A percentile compares a stretch with the other conserved stretches of the same genome.
Evolutionary conservation across 2,329 filamentous ascomycete species (phyloP).

Genomic region (Xylaria arbuscula): DNA sequence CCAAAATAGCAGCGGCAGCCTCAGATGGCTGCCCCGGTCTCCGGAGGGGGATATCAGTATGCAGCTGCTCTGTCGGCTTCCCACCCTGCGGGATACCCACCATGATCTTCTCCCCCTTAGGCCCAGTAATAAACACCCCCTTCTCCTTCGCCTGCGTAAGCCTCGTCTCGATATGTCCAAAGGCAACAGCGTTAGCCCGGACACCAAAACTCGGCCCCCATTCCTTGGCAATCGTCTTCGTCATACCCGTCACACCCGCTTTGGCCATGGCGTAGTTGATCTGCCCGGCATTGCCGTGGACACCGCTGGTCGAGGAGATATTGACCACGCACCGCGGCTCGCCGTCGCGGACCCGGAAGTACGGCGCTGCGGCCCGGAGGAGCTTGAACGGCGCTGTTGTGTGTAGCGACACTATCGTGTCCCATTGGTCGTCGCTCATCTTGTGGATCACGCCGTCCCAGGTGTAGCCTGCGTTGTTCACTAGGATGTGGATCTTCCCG

Average conservation of each 20-base stretch:
- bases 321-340: constrained; percentile 84
- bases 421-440: constrained; percentile 92
- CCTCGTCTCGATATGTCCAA: constrained; percentile 83
- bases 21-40: constrained; percentile 82
- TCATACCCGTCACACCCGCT: constrained; percentile 83
- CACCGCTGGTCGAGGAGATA: constrained; percentile 82
- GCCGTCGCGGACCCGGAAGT: constrained; percentile 87
- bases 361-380: constrained; percentile 81
- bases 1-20: constrained; percentile 81
- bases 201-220: constrained; percentile 89
- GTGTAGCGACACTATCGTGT: constrained; percentile 86
- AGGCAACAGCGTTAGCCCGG: constrained; percentile 83
- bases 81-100: constrained; percentile 78
- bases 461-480: constrained; percentile 92
- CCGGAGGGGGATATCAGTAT: constrained; percentile 80
- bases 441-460: constrained; percentile 96
- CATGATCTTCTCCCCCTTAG: constrained; percentile 79
- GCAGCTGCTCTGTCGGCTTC: constrained; percentile 56
- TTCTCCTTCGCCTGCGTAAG: constrained; percentile 87
- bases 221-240: constrained; percentile 91
- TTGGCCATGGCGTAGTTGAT: constrained; percentile 89
- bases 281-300: constrained; percentile 91
- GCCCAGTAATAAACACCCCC: constrained; percentile 80
- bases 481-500: constrained; percentile 90
- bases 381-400: constrained; percentile 88